A percentile compares a stretch with the other conserved stretches of the same genome.
These are phyloP conservation scores for Strobilomyces echinocephalus DNA, from an alignment of 768 basidiomycete genomes.

Conservation along the genomic window DNA sequence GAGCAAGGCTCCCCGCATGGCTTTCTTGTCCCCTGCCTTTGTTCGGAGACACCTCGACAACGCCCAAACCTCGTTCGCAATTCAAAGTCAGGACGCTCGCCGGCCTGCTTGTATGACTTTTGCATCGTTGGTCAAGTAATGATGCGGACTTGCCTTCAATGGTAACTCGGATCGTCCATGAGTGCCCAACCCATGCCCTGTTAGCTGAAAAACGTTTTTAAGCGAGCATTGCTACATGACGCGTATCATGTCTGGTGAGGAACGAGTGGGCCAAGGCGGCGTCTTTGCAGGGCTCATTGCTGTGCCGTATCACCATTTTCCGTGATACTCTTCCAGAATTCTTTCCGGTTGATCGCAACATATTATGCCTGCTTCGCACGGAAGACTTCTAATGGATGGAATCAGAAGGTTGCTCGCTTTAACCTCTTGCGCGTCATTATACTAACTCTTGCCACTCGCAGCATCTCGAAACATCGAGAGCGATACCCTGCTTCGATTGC, in stretches of 20 bases:
- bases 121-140: conserved; percentile 11
- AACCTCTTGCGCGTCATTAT: not conserved
- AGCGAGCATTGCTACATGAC: conserved; percentile 10
- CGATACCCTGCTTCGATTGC: conserved; percentile 8
- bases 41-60: conserved; percentile 21
- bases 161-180: conserved; percentile 10
- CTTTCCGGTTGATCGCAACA: not conserved
- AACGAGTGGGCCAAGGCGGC: conserved; percentile 15
- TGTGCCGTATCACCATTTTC: conserved; percentile 10
- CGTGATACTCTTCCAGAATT: conserved; percentile 9
- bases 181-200: conserved; percentile 13
- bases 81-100: conserved; percentile 24
- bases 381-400: conserved; percentile 13
- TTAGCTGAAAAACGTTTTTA: conserved; percentile 17
- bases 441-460: not conserved
- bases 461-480: conserved; percentile 3
- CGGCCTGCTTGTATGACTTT: conserved; percentile 16
- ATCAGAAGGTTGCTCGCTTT: conserved; percentile 8
- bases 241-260: conserved; percentile 5
- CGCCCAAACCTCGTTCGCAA: conserved; percentile 27
- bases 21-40: conserved; percentile 21
- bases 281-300: conserved; percentile 16
- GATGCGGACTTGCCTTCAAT: conserved; percentile 15
- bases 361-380: conserved; percentile 3
- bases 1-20: conserved; percentile 16